A percentile compares a stretch with the other conserved stretches of the same genome.
Conservation (phyloP, 2,329 filamentous ascomycete species). For the Pseudocercospora eumusae region DNA sequence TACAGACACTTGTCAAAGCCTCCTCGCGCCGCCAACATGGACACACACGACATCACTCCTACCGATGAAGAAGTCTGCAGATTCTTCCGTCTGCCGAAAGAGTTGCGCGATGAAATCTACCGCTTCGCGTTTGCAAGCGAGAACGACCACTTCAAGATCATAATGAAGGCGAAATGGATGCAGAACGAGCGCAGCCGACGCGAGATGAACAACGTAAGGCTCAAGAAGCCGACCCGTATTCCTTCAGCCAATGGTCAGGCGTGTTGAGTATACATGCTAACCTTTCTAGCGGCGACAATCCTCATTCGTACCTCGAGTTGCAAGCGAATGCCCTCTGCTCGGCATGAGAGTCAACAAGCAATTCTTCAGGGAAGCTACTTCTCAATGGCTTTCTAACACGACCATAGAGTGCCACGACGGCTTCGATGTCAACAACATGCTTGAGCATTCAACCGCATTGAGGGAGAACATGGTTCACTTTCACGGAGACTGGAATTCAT, state of each 20-base stretch:
- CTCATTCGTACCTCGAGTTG: not conserved
- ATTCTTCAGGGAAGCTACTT: slow-evolving; percentile 15
- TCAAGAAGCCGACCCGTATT: not conserved
- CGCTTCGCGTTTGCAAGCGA: not conserved
- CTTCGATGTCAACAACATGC: slow-evolving; percentile 5
- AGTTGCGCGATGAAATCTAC: slow-evolving; percentile 10
- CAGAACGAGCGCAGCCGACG: slow-evolving; percentile 2
- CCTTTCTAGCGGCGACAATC: not conserved
- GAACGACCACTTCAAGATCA: not conserved
- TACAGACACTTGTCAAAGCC: not conserved
- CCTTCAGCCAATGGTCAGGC: not conserved
- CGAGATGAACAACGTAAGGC: not conserved
- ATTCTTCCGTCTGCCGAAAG: slow-evolving; percentile 7
- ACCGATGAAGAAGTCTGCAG: not conserved
- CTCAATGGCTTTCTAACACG: slow-evolving; percentile 26
- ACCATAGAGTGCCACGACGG: slow-evolving; percentile 45
- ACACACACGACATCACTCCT: not conserved
- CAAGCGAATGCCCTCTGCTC: slow-evolving; percentile 5
- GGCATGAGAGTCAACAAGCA: slow-evolving; percentile 14
- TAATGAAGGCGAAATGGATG: not conserved
- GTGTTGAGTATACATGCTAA: not conserved
- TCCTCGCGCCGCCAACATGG: not conserved
- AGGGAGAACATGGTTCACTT: not conserved
- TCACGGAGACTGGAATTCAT: slow-evolving; percentile 1
- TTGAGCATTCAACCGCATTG: slow-evolving; percentile 1